Conservation (phyloP, 2,329 filamentous ascomycete species). For the Mycosphaerella arachidis region DNA sequence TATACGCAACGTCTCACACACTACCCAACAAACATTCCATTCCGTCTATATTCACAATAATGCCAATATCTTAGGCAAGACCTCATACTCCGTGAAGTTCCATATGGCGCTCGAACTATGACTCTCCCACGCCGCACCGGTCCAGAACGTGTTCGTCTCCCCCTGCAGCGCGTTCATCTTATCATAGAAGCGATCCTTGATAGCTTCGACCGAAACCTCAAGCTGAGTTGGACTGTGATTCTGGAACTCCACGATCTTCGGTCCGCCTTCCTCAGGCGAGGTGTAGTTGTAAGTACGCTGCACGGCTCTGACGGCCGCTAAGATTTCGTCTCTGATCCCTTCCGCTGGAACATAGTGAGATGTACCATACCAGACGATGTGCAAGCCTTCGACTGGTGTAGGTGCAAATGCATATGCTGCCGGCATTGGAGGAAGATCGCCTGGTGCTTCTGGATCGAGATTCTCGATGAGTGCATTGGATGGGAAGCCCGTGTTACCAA, state of each 20-base stretch:
- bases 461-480: background rate
- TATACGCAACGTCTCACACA: background rate
- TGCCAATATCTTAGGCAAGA: constrained; percentile 8
- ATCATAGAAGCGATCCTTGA: constrained; percentile 28
- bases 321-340: background rate
- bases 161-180: constrained; percentile 27
- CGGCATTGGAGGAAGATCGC: background rate
- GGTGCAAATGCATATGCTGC: background rate
- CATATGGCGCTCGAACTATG: constrained; percentile 33
- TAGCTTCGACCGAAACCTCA: constrained; percentile 22
- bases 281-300: background rate
- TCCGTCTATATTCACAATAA: background rate
- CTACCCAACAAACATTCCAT: background rate
- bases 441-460: background rate
- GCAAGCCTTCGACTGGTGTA: background rate
- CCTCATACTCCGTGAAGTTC: constrained; percentile 26
- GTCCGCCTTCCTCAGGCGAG: constrained; percentile 2
- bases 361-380: background rate
- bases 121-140: constrained; percentile 29
- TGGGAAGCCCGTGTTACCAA: background rate
- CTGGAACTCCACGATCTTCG: constrained; percentile 21
- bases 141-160: constrained; percentile 25
- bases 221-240: constrained; percentile 29
- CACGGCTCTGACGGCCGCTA: background rate
- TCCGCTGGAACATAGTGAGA: background rate